Evolutionary conservation across 2,329 filamentous ascomycete species (phyloP).

Genomic region (Colletotrichum incanum): DNA sequence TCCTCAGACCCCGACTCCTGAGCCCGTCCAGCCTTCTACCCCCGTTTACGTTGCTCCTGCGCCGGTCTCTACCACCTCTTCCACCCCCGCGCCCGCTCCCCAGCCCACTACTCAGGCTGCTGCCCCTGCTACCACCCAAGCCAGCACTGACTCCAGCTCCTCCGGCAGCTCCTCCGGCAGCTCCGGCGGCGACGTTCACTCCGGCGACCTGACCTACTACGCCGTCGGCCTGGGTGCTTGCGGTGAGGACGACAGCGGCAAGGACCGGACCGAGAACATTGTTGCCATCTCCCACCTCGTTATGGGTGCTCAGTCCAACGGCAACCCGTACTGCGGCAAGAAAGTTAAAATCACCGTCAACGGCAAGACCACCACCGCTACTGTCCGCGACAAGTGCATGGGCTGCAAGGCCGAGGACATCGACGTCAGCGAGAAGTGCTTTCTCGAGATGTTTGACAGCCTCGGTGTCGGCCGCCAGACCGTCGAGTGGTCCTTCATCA

Average conservation of each 20-base stretch:
- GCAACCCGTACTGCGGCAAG: conserved; percentile 80
- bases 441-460: conserved; percentile 66
- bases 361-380: conserved; percentile 72
- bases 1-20: conserved; percentile 47
- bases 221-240: conserved; percentile 78
- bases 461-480: conserved; percentile 60
- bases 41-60: conserved; percentile 34
- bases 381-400: conserved; percentile 82
- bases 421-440: conserved; percentile 73
- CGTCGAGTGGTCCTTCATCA: conserved; percentile 64
- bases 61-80: conserved; percentile 28
- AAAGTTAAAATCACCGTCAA: conserved; percentile 74
- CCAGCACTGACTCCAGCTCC: conserved; percentile 34
- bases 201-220: conserved; percentile 84
- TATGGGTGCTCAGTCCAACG: conserved; percentile 77
- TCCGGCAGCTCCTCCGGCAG: conserved; percentile 42
- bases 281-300: conserved; percentile 78
- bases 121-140: conserved; percentile 22
- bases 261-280: conserved; percentile 70
- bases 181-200: conserved; percentile 54
- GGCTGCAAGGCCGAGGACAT: conserved; percentile 72
- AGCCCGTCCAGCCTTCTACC: conserved; percentile 34
- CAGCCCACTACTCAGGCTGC: conserved; percentile 38
- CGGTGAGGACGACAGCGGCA: conserved; percentile 73
- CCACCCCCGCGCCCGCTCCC: conserved; percentile 39